Evolutionary conservation across 371 early-diverging fungal species (phyloP).

Genomic region (Mortierella sp.): DNA sequence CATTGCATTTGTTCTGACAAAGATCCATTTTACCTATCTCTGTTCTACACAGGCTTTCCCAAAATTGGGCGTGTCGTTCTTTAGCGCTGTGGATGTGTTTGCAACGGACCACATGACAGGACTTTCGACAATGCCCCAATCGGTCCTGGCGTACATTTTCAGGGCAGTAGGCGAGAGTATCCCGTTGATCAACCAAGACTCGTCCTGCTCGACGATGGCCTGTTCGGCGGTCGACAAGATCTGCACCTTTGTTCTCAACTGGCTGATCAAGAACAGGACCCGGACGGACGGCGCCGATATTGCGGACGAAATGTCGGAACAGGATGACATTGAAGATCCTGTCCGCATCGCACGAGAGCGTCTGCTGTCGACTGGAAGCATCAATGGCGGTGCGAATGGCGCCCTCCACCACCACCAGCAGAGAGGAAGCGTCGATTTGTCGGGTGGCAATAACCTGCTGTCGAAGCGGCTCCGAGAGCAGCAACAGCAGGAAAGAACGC

Average conservation of each 20-base stretch:
- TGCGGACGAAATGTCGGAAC: conserved; percentile 31
- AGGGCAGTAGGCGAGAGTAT: conserved; percentile 73
- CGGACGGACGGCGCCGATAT: conserved; percentile 17
- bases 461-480: conserved; percentile 13
- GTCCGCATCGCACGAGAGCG: conserved; percentile 6
- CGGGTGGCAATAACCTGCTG: background rate
- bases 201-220: conserved; percentile 71
- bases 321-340: background rate
- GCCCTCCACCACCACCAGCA: conserved; percentile 2
- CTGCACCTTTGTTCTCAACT: conserved; percentile 78
- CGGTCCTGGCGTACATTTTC: conserved; percentile 72
- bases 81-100: conserved; percentile 74
- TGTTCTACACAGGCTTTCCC: conserved; percentile 67
- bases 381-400: background rate
- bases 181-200: conserved; percentile 61
- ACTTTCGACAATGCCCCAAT: conserved; percentile 65
- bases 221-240: conserved; percentile 83
- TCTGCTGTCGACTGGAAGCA: background rate
- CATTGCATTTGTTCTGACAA: background rate
- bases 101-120: conserved; percentile 74
- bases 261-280: conserved; percentile 63
- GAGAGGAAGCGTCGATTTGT: conserved; percentile 15
- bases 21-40: background rate
- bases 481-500: conserved; percentile 36
- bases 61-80: conserved; percentile 72